These are phyloP conservation scores for Globisporangium recalcitrans DNA, from an alignment of 352 stramenopile species.

Conservation along the genomic window DNA sequence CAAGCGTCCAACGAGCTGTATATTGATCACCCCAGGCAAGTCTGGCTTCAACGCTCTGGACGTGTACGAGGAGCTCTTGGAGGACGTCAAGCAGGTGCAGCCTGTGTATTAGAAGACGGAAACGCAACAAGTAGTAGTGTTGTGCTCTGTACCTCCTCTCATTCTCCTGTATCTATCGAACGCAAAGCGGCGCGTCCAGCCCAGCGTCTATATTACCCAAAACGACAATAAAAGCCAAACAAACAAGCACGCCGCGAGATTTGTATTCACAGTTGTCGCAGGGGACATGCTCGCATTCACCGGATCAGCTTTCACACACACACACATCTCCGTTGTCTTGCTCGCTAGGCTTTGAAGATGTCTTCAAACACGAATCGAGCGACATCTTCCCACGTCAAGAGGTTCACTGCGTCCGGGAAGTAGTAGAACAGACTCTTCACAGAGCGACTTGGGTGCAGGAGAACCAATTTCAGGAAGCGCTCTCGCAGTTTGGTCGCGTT, in stretches of 20 bases:
- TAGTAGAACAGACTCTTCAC: slow-evolving; percentile 69
- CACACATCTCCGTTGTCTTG: background rate
- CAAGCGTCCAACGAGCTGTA: slow-evolving; percentile 98
- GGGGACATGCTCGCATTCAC: background rate
- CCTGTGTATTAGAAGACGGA: slow-evolving; percentile 62
- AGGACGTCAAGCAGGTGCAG: slow-evolving; percentile 87
- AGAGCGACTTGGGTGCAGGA: slow-evolving; percentile 75
- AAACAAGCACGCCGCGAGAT: background rate
- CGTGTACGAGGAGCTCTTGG: slow-evolving; percentile 87
- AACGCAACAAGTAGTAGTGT: slow-evolving; percentile 20
- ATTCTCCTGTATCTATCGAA: slow-evolving; percentile 22
- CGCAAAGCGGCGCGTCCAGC: slow-evolving; percentile 5
- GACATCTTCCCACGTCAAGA: slow-evolving; percentile 55
- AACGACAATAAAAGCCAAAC: slow-evolving; percentile 10
- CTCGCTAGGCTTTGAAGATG: slow-evolving; percentile 30
- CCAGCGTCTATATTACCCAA: slow-evolving; percentile 11
- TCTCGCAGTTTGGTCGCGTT: slow-evolving; percentile 27
- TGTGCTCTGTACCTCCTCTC: slow-evolving; percentile 8
- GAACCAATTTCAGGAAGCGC: slow-evolving; percentile 65
- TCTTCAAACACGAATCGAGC: slow-evolving; percentile 58
- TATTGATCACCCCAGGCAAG: slow-evolving; percentile 94
- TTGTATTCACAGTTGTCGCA: background rate
- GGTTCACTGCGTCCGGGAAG: slow-evolving; percentile 36
- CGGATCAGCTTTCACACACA: background rate
- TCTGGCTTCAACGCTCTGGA: slow-evolving; percentile 87